Evolutionary conservation across 2,329 filamentous ascomycete species (phyloP).

Genomic region (Phyllosticta paracitricarpa): DNA sequence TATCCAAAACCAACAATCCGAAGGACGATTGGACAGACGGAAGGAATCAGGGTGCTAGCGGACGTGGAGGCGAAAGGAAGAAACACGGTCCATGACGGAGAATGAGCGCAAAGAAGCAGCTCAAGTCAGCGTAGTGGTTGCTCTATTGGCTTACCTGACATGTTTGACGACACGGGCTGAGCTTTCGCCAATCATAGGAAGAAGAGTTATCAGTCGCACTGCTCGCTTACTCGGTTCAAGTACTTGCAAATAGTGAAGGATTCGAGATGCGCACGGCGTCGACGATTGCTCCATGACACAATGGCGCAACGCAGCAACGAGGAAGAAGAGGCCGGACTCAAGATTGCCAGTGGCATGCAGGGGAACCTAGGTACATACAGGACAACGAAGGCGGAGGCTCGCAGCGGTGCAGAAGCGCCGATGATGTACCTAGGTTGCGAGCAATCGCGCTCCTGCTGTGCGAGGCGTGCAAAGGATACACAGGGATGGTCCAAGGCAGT

Average conservation of each 20-base stretch:
- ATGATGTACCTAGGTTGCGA: neutral
- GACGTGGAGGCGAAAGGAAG: conserved; percentile 5
- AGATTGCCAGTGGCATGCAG: neutral
- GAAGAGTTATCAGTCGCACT: conserved; percentile 8
- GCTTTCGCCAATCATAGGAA: conserved; percentile 4
- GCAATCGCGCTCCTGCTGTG: neutral
- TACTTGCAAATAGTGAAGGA: neutral
- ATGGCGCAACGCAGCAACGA: neutral
- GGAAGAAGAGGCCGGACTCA: neutral
- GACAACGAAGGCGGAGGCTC: neutral
- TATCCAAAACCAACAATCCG: neutral
- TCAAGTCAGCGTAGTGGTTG: neutral
- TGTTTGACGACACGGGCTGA: neutral
- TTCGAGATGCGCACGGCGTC: neutral
- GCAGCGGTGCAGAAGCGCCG: neutral
- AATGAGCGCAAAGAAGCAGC: conserved; percentile 8
- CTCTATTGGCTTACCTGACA: neutral
- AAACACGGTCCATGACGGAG: conserved; percentile 7
- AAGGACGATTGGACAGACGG: neutral
- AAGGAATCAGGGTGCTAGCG: neutral
- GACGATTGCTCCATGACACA: neutral
- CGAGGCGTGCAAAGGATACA: neutral
- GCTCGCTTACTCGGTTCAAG: conserved; percentile 5
- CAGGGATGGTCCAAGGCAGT: neutral
- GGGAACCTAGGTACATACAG: neutral